phyloP scores from a whole-genome alignment of 345 rosid genomes.

The Fremontodendron californicum region DNA sequence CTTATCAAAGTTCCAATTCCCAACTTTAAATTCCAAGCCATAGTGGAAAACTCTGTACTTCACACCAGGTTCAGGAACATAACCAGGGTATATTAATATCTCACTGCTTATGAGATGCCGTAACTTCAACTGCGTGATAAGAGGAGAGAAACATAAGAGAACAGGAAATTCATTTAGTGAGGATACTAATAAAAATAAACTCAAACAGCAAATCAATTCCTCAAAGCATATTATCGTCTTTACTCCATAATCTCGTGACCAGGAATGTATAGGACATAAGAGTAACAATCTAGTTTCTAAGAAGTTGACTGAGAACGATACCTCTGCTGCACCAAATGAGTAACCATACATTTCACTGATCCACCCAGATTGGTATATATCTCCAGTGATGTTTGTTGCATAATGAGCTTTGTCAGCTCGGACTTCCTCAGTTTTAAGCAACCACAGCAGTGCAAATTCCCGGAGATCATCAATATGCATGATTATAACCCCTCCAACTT shows the following conservation, averaged over 20 bases:
- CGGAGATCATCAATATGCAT: conserved; percentile 96
- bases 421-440: conserved; percentile 95
- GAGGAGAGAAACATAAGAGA: conserved; percentile 9
- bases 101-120: conserved; percentile 63
- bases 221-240: neutral
- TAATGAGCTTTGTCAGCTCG: conserved; percentile 95
- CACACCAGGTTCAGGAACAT: conserved; percentile 68
- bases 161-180: neutral
- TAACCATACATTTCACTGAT: conserved; percentile 99
- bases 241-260: neutral
- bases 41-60: conserved; percentile 87
- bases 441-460: conserved; percentile 77
- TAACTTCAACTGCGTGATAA: conserved; percentile 62
- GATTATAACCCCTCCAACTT: conserved; percentile 96
- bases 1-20: conserved; percentile 95
- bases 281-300: neutral
- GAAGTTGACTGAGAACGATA: conserved; percentile 23
- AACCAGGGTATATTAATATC: conserved; percentile 87
- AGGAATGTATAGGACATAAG: neutral
- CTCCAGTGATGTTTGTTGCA: conserved; percentile 86
- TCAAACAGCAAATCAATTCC: neutral
- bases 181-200: neutral
- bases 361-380: conserved; percentile 87
- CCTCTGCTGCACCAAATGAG: conserved; percentile 99
- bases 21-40: conserved; percentile 81